Conservation (phyloP, 2,329 filamentous ascomycete genomes). For the Salinomyces thailandicus region DNA sequence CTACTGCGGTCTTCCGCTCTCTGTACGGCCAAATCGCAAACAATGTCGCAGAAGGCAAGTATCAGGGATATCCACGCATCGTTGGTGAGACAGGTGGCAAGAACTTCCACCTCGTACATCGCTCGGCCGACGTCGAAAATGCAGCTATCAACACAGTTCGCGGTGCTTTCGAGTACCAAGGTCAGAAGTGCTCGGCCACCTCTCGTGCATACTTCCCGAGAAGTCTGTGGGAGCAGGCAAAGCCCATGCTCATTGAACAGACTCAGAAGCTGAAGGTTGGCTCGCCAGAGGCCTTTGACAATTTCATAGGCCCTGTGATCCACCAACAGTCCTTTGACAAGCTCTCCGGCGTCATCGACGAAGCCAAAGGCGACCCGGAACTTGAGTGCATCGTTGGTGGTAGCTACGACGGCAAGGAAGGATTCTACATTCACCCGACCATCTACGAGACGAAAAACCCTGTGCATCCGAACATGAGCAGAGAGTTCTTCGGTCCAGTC, state of each 20-base stretch:
- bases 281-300: conserved; percentile 56
- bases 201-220: conserved; percentile 69
- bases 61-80: conserved; percentile 75
- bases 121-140: conserved; percentile 65
- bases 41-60: conserved; percentile 71
- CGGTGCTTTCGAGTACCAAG: conserved; percentile 82
- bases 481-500: conserved; percentile 75
- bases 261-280: conserved; percentile 62
- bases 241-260: conserved; percentile 55
- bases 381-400: conserved; percentile 67
- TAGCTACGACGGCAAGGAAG: conserved; percentile 64
- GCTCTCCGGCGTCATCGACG: conserved; percentile 64
- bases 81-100: conserved; percentile 88
- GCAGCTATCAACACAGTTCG: conserved; percentile 74
- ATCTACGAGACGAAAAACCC: conserved; percentile 68
- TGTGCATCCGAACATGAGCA: conserved; percentile 60
- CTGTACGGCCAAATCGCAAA: conserved; percentile 78
- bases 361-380: conserved; percentile 63
- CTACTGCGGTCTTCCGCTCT: conserved; percentile 79
- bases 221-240: conserved; percentile 64
- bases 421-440: conserved; percentile 76
- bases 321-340: conserved; percentile 74
- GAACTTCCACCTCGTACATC: conserved; percentile 82
- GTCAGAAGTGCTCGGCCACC: conserved; percentile 82
- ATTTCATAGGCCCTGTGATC: conserved; percentile 83